These are phyloP conservation scores for Halenospora varia DNA, from an alignment of 495 filamentous ascomycete species.

Conservation along the genomic window DNA sequence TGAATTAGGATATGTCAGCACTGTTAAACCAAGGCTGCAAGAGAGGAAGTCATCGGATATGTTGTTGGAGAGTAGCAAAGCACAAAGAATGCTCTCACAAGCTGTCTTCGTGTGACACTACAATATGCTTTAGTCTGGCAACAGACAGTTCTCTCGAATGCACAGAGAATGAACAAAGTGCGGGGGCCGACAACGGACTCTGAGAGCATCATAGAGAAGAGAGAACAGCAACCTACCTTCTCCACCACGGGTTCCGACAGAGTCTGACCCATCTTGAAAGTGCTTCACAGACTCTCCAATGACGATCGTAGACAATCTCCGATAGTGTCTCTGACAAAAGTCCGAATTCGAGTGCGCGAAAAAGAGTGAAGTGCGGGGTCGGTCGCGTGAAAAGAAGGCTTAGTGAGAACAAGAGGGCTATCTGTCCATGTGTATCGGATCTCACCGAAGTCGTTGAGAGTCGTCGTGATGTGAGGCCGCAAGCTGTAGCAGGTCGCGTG, in stretches of 20 bases:
- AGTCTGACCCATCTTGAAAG: constrained; percentile 86
- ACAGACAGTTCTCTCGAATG: constrained; percentile 3
- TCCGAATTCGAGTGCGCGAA: constrained; percentile 1
- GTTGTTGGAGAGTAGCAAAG: too few species aligned
- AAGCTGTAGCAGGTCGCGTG: constrained; percentile 14
- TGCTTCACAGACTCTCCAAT: constrained; percentile 13
- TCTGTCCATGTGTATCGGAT: constrained; percentile 15
- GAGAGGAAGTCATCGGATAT: too few species aligned
- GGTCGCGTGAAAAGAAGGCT: constrained; percentile 2
- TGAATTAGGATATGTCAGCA: constrained; percentile 15
- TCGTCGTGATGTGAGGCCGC: not conserved
- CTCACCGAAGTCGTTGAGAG: not conserved
- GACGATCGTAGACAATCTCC: not conserved
- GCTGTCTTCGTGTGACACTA: not conserved
- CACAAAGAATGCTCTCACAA: not conserved
- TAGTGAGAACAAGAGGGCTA: constrained; percentile 5
- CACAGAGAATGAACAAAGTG: not conserved
- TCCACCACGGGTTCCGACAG: constrained; percentile 98
- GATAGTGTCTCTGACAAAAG: not conserved
- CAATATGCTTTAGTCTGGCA: not conserved
- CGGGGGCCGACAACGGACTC: constrained; percentile 5
- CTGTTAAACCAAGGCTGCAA: not conserved
- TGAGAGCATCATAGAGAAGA: not conserved
- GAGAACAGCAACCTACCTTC: constrained; percentile 65
- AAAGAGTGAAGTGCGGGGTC: constrained; percentile 19